Percentiles rank a stretch among this genome's conserved stretches.
Conservation (phyloP, 768 basidiomycete genomes). For the Pleurotus tuber-regium region DNA sequence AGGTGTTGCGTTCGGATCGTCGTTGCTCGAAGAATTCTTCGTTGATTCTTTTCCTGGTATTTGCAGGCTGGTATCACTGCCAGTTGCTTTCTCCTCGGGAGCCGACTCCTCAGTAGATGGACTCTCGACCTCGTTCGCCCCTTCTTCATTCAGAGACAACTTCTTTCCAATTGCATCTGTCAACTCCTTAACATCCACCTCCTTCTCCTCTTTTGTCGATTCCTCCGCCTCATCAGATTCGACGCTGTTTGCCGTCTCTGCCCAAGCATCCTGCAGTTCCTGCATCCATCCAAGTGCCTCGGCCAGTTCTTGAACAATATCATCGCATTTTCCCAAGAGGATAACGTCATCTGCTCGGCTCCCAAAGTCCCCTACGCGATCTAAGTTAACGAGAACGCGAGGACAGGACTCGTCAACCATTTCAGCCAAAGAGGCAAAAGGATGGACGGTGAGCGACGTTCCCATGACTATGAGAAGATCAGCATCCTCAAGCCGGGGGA, state of each 20-base stretch:
- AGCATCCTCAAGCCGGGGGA: conserved; percentile 55
- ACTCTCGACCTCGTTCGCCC: conserved; percentile 9
- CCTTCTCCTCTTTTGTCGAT: conserved; percentile 6
- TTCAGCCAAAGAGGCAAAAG: conserved; percentile 77
- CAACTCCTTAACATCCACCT: conserved; percentile 10
- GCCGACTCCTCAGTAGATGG: too few species aligned
- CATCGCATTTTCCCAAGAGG: conserved; percentile 70
- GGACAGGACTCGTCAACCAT: conserved; percentile 58
- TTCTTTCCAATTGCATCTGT: conserved; percentile 8
- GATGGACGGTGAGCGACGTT: conserved; percentile 84
- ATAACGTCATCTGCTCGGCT: conserved; percentile 55
- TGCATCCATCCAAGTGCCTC: conserved; percentile 73
- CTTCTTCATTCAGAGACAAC: not conserved
- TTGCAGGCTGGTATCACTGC: not conserved
- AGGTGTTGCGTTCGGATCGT: too few species aligned
- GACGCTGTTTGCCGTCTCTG: conserved; percentile 37
- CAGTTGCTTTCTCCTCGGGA: not conserved
- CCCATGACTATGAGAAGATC: conserved; percentile 91
- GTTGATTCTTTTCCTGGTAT: not conserved
- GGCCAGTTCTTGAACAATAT: conserved; percentile 58
- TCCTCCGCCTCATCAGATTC: conserved; percentile 15
- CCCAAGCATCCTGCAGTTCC: conserved; percentile 57
- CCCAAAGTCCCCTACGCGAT: conserved; percentile 70
- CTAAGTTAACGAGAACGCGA: conserved; percentile 88
- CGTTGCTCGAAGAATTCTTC: too few species aligned